phyloP scores from a whole-genome alignment of 352 stramenopile species.

The Phytopythium mirpurense region DNA sequence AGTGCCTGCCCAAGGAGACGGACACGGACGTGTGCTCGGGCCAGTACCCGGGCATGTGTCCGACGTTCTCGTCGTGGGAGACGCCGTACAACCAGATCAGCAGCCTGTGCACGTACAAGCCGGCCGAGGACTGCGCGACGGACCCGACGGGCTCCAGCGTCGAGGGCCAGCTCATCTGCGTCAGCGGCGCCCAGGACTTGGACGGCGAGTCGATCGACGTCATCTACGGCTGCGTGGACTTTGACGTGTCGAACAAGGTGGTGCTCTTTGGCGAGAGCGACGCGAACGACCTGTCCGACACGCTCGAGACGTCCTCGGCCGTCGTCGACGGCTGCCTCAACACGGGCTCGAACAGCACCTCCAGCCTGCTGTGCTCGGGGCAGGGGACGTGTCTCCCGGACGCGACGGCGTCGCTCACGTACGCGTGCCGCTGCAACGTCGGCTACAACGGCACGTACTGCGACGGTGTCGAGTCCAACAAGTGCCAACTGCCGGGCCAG shows the following conservation, averaged over 20 bases:
- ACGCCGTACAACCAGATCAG: slow-evolving; percentile 57
- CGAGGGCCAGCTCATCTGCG: slow-evolving; percentile 28
- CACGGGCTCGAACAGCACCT: slow-evolving; percentile 38
- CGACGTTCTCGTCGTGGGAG: slow-evolving; percentile 71
- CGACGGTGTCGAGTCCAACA: slow-evolving; percentile 68
- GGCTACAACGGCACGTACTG: slow-evolving; percentile 78
- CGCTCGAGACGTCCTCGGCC: slow-evolving; percentile 13
- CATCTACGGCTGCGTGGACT: slow-evolving; percentile 82
- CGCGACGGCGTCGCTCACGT: slow-evolving; percentile 37
- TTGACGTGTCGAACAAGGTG: slow-evolving; percentile 34
- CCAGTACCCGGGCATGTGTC: slow-evolving; percentile 48
- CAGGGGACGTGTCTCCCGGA: slow-evolving; percentile 58
- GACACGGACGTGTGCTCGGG: slow-evolving; percentile 52
- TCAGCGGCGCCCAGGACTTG: slow-evolving; percentile 28
- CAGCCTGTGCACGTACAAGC: slow-evolving; percentile 64
- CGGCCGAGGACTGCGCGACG: slow-evolving; percentile 34
- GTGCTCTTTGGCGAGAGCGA: slow-evolving; percentile 53
- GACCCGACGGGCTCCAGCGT: slow-evolving; percentile 18
- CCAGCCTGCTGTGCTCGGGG: slow-evolving; percentile 49
- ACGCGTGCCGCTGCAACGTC: slow-evolving; percentile 65
- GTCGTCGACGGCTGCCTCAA: slow-evolving; percentile 60
- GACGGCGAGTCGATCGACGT: slow-evolving; percentile 30
- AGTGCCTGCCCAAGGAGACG: slow-evolving; percentile 48
- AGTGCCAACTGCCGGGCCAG: slow-evolving; percentile 56
- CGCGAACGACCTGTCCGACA: slow-evolving; percentile 46